Percentiles rank a stretch among this genome's conserved stretches.
Evolutionary conservation across 2,329 filamentous ascomycete species (phyloP).

Genomic region (Nakataea oryzae): DNA sequence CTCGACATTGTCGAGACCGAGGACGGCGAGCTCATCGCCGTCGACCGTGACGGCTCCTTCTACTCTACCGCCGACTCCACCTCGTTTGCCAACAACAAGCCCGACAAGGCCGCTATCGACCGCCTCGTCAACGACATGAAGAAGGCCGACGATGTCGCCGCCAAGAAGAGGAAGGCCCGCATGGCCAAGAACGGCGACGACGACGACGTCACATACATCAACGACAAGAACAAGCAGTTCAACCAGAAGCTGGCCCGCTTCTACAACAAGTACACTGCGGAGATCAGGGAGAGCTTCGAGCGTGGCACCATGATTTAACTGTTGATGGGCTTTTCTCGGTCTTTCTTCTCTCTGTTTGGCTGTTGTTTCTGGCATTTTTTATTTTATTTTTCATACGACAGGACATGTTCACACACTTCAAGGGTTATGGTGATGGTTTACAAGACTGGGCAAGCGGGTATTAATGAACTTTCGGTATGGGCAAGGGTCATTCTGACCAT

Average conservation of each 20-base stretch:
- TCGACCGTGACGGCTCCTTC: constrained; percentile 84
- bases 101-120: constrained; percentile 79
- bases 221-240: constrained; percentile 99
- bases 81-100: constrained; percentile 74
- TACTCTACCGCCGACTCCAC: constrained; percentile 82
- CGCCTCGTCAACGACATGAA: constrained; percentile 75
- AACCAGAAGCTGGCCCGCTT: constrained; percentile 94
- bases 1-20: constrained; percentile 94
- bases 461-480: neutral
- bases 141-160: constrained; percentile 75
- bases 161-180: constrained; percentile 79
- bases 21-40: constrained; percentile 84
- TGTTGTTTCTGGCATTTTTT: neutral
- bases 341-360: neutral
- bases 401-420: neutral
- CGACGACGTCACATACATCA: constrained; percentile 95
- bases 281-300: constrained; percentile 96
- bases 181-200: constrained; percentile 72
- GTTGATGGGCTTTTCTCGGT: neutral
- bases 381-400: neutral
- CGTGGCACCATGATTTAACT: constrained; percentile 83
- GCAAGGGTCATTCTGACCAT: neutral
- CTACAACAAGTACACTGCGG: constrained; percentile 97
- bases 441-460: neutral
- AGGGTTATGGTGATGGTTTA: neutral